Conservation (phyloP, 1,139 yeast species). For the Geotrichum candidum region DNA sequence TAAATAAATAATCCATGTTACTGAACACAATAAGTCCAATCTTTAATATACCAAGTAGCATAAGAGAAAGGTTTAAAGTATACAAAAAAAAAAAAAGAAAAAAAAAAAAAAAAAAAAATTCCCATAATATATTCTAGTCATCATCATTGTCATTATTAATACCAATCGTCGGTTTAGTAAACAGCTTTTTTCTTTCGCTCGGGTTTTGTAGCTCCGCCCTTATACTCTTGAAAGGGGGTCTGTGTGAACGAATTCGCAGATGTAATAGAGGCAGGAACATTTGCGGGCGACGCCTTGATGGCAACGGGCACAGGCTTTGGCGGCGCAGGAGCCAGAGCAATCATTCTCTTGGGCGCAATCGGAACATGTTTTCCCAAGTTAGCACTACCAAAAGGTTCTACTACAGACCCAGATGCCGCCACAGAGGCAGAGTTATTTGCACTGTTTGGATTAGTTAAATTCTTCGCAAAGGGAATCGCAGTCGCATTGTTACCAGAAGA, state of each 20-base stretch:
- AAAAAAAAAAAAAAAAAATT: background rate
- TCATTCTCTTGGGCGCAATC: slow-evolving; percentile 29
- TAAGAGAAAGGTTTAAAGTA: no score
- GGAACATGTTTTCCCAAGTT: slow-evolving; percentile 22
- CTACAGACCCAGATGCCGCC: slow-evolving; percentile 4
- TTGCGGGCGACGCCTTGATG: background rate
- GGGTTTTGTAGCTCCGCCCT: background rate
- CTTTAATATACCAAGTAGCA: no score
- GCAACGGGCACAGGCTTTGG: slow-evolving; percentile 11
- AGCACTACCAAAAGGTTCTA: background rate
- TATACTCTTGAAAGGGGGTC: background rate
- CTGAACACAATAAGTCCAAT: no score
- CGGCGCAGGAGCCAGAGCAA: slow-evolving; percentile 24
- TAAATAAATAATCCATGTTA: no score
- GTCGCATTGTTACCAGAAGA: background rate
- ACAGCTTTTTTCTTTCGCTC: background rate
- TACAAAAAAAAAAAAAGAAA: background rate
- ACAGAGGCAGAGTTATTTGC: slow-evolving; percentile 1
- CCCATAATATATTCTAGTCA: background rate
- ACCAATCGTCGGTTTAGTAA: background rate
- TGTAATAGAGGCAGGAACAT: background rate
- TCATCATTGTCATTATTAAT: background rate
- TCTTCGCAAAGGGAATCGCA: background rate
- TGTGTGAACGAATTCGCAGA: background rate
- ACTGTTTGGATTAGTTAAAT: background rate